A percentile compares a stretch with the other conserved stretches of the same genome.
phyloP scores from a whole-genome alignment of 371 early-diverging fungal species.

The Coemansia linderi region DNA sequence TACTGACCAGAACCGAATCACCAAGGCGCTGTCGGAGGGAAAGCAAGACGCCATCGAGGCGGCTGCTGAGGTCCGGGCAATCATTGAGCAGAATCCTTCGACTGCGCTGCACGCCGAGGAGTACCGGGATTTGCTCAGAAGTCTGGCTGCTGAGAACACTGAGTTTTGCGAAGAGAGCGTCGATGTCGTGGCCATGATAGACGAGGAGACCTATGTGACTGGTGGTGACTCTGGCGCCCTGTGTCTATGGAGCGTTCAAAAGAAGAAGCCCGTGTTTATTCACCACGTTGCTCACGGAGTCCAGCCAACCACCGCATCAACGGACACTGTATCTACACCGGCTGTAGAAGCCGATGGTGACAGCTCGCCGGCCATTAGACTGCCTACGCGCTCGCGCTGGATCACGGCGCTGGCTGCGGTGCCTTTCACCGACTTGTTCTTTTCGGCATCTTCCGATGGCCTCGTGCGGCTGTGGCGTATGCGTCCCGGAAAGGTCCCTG shows the following conservation, averaged over 20 bases:
- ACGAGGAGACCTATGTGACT: conserved; percentile 86
- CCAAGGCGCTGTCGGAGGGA: conserved; percentile 34
- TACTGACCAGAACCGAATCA: conserved; percentile 52
- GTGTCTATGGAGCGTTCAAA: conserved; percentile 86
- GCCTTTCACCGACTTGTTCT: conserved; percentile 86
- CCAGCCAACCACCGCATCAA: conserved; percentile 23
- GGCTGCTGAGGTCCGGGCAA: neutral
- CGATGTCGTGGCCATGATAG: conserved; percentile 86
- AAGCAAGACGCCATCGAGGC: conserved; percentile 3
- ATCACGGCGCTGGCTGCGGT: conserved; percentile 82
- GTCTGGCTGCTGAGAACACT: conserved; percentile 31
- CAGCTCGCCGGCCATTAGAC: conserved; percentile 51
- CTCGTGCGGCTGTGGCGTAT: conserved; percentile 86
- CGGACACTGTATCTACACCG: neutral
- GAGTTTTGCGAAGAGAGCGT: conserved; percentile 69
- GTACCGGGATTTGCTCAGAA: conserved; percentile 31
- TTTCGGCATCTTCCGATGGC: conserved; percentile 91
- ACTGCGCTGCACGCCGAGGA: conserved; percentile 19
- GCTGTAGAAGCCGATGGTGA: conserved; percentile 31
- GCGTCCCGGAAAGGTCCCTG: conserved; percentile 62
- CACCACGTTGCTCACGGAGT: conserved; percentile 78
- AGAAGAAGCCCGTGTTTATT: conserved; percentile 89
- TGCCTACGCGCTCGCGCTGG: conserved; percentile 65
- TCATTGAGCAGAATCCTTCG: neutral
- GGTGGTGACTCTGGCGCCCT: conserved; percentile 86